These are phyloP conservation scores for Puccinia coronata DNA, from an alignment of 1,284 basidiomycete species.

Conservation along the genomic window DNA sequence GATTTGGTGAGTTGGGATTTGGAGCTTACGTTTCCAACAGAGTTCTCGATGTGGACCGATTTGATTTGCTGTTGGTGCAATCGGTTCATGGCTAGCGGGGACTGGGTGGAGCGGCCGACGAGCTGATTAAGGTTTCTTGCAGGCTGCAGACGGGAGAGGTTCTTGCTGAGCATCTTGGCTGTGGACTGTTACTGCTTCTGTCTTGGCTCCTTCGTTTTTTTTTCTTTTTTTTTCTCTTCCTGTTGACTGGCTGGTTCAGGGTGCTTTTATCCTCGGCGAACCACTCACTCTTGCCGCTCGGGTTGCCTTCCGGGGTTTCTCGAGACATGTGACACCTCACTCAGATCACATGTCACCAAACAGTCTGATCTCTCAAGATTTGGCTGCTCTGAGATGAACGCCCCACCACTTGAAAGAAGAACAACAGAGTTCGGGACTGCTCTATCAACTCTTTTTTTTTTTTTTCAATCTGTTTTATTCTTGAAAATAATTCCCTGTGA, in stretches of 20 bases:
- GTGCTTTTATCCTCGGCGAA: no score
- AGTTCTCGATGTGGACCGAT: slow-evolving; percentile 48
- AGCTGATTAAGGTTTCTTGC: neutral
- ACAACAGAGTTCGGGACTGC: no score
- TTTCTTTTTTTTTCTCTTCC: no score
- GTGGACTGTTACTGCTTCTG: no score
- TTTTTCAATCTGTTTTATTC: no score
- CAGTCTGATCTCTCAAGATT: no score
- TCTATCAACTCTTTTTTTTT: no score
- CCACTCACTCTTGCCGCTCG: no score
- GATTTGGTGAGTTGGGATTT: neutral
- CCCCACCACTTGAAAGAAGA: no score
- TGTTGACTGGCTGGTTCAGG: no score
- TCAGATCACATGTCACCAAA: neutral
- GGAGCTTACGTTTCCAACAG: slow-evolving; percentile 42
- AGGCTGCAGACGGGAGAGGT: neutral
- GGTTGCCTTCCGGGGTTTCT: neutral
- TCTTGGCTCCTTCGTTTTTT: neutral
- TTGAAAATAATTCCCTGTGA: no score
- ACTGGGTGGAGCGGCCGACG: neutral
- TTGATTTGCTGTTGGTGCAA: slow-evolving; percentile 28
- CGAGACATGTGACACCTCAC: neutral
- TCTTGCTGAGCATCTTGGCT: slow-evolving; percentile 18
- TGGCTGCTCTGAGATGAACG: no score
- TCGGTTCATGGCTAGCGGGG: neutral